Percentiles rank a stretch among this genome's conserved stretches.
These are phyloP conservation scores for Cymbopogon citratus DNA, from an alignment of 176 grass and related monocot species.

Conservation along the genomic window DNA sequence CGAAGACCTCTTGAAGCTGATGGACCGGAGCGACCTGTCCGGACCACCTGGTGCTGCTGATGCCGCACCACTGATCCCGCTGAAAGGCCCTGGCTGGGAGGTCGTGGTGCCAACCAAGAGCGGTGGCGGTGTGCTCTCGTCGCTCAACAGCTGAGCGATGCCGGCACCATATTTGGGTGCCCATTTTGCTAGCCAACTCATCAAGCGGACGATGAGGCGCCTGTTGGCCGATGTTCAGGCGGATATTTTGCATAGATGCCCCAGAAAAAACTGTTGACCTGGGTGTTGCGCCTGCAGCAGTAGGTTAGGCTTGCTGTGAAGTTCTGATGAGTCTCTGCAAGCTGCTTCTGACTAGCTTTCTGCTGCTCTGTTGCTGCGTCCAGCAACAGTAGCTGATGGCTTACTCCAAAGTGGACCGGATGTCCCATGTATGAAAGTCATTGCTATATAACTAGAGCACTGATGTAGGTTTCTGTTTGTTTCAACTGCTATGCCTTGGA, in stretches of 20 bases:
- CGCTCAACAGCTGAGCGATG: conserved; percentile 55
- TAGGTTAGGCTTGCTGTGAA: background rate
- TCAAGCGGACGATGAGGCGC: background rate
- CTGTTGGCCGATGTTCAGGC: background rate
- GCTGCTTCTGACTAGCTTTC: no score
- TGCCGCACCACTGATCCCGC: conserved; percentile 27
- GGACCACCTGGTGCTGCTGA: background rate
- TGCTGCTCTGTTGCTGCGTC: background rate
- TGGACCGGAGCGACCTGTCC: conserved; percentile 62
- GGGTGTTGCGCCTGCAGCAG: conserved; percentile 4
- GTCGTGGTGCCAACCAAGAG: conserved; percentile 75
- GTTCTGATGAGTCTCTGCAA: background rate
- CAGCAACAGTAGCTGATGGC: background rate
- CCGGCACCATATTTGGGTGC: background rate
- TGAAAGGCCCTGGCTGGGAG: conserved; percentile 93
- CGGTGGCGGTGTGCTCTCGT: conserved; percentile 56
- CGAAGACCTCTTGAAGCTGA: conserved; percentile 58
- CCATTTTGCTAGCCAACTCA: conserved; percentile 1
- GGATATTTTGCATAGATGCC: conserved; percentile 22
- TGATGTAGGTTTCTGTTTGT: background rate
- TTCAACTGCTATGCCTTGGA: background rate
- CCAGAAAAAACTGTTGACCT: conserved; percentile 28
- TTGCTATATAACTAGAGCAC: background rate
- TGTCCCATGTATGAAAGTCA: background rate
- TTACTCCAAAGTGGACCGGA: background rate